Base-by-base conservation (phyloP, 176 grass and related monocot genomes). In the Cenchrus purpureus region DNA sequence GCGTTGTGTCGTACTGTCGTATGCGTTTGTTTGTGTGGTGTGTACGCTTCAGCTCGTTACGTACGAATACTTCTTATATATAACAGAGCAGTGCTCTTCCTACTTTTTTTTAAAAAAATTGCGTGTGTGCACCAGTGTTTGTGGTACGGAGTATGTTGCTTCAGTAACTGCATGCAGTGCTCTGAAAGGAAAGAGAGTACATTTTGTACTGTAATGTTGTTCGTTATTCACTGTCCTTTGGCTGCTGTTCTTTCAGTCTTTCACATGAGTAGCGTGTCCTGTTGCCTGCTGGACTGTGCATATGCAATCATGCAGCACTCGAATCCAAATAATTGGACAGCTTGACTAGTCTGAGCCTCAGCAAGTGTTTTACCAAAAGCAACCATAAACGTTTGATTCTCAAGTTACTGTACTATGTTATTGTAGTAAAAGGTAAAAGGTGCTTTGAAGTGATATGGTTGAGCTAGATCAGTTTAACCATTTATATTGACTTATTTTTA, bases 251-350 rank as follows among this genome's bases (percentile, higher is more conserved):
- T 12, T 66, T 79, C 25, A 13, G 14, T 19, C 13, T 12, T 45
- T 22, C 40, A 43, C 10, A 13, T 6, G 22, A 49, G n/a, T 44
- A 29, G 3, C 22, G 2, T 79, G 61, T 79, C 61, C 2, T 79
- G 76, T 31, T 50, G 59, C 45, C 8, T 52, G 60, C 52, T 66
- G 77, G 77, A 51, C 10, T 31, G 9, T 52, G 0, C 15, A 20
- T 49, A 34, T 12, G 54, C 17, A 25, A 60, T 34, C 12, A 8
- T 53, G 28, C 28, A 13, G 9, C n/a, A 0, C 22, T 52, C 77
- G 15, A 5, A 78, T 62, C 51, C 73, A 69, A 68, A 68, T 85
- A 57, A 69, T 78, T 31, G 73, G 32, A 19, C 44, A 25, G 52
- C 2, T 60, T 32, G 28, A 53, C 25, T 74, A 31, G 49, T 53